Base-by-base conservation (phyloP, 2,329 filamentous ascomycete genomes). In the Stenocarpella maydis region DNA sequence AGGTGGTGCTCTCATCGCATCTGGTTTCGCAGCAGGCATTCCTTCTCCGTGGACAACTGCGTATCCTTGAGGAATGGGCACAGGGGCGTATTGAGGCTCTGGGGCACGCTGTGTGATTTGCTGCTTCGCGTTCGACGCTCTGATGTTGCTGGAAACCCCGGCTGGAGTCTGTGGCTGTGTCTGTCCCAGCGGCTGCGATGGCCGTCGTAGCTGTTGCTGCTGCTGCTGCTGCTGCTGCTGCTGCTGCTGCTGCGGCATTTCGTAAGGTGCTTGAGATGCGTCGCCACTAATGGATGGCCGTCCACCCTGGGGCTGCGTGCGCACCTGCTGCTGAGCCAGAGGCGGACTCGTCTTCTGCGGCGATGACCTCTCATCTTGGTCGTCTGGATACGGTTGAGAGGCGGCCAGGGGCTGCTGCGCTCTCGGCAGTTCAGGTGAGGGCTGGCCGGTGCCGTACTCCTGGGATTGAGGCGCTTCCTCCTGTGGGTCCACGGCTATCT, bases 61-160 rank as follows among this genome's bases (percentile, higher is more conserved):
- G 53, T 83, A 83, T 15, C 77, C 76, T 31, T 70, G 73, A 0
- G 81, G 81, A 43, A 82, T 81, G 1, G 81, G 79, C 1, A 83
- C 78, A 15, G 74, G 73, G 3, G 74, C 79, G 45, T 83, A 83
- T 34, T 76, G 75, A 15, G 77, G 80, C 54, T 81, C 80, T 6
- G 69, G 49, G 12, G 26, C 52, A 26, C 55, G 50, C n/a, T 53
- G 43, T 2, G 43, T 31, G 15, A 65, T 65, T 21, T 71, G 70
- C 39, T 71, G 70, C 52, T 67, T 69, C 50, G 37, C 19, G 8
- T 71, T 69, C 12, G 65, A 61, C 19, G 70, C 64, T 24, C 67
- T 55, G 15, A 31, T 26, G 4, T 55, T 41, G 37, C 54, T 37
- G 26, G 63, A n/a, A 37, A 55, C 65, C 37, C 49, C 60, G 9